Evolutionary conservation across 176 grass and related monocot genomes (phyloP).

Genomic region (Phoenix roebelenii): DNA sequence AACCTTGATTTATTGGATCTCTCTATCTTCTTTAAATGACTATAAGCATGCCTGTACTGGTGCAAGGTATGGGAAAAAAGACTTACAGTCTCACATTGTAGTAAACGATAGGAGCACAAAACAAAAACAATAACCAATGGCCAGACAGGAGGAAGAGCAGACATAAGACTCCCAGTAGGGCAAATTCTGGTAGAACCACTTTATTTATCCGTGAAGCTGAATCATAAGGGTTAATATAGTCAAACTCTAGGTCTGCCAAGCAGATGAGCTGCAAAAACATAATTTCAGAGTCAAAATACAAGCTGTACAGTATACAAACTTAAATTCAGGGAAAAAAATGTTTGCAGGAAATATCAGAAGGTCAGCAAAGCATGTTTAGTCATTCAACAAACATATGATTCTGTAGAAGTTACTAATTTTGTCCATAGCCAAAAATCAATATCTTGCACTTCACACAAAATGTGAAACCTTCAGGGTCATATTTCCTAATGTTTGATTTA

Average conservation of each 20-base stretch:
- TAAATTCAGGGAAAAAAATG: background rate
- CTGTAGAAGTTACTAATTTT: too few relatives aligned
- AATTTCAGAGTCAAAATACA: constrained; percentile 6
- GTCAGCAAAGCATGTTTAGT: too few relatives aligned
- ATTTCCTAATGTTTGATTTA: too few relatives aligned
- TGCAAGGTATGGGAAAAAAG: constrained; percentile 1
- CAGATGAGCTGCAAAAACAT: constrained; percentile 60
- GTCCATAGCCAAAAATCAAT: too few relatives aligned
- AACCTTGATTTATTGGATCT: background rate
- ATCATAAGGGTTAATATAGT: constrained; percentile 95
- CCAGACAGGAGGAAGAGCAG: constrained; percentile 70
- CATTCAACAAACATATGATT: too few relatives aligned
- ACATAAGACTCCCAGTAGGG: constrained; percentile 53
- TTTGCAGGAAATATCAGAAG: background rate
- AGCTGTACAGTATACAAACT: constrained; percentile 15
- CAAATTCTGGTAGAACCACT: constrained; percentile 76
- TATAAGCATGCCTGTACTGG: background rate
- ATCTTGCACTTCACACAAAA: too few relatives aligned
- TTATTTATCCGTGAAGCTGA: constrained; percentile 85
- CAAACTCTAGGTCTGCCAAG: constrained; percentile 93
- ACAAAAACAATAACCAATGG: constrained; percentile 78
- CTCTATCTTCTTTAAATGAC: background rate
- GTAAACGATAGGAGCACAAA: constrained; percentile 62
- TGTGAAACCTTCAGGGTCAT: too few relatives aligned
- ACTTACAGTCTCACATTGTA: constrained; percentile 89